Conservation (phyloP, 2,329 filamentous ascomycete species). For the Alternaria tenuissima region DNA sequence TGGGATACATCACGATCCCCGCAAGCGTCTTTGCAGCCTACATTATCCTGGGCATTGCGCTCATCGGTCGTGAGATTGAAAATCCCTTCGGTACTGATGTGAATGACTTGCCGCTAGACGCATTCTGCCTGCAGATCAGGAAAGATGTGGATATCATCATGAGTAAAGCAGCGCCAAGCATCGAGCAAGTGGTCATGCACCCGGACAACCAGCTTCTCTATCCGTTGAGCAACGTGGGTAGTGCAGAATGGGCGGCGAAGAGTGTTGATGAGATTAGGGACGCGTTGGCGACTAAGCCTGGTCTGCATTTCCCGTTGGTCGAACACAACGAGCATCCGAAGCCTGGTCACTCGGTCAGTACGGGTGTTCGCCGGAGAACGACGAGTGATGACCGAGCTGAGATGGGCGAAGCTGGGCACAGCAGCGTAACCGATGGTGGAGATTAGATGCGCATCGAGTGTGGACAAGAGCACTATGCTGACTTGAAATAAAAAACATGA, state of each 20-base stretch:
- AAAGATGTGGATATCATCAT: slow-evolving; percentile 78
- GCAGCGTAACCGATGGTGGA: background rate
- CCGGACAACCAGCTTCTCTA: slow-evolving; percentile 63
- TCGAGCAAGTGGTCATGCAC: slow-evolving; percentile 59
- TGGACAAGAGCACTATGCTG: background rate
- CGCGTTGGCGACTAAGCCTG: slow-evolving; percentile 49
- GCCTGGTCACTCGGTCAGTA: slow-evolving; percentile 6
- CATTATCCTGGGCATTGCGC: slow-evolving; percentile 80
- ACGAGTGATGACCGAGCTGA: background rate
- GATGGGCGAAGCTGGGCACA: background rate
- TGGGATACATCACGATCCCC: slow-evolving; percentile 79
- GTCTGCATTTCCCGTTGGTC: slow-evolving; percentile 22
- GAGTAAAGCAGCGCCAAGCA: slow-evolving; percentile 12
- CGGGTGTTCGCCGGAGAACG: background rate
- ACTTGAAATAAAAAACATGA: background rate
- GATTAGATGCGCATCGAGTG: background rate
- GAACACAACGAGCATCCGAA: slow-evolving; percentile 23
- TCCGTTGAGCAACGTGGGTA: slow-evolving; percentile 57
- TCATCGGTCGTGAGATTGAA: slow-evolving; percentile 83
- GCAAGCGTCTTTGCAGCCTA: slow-evolving; percentile 75
- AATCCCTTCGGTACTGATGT: slow-evolving; percentile 86
- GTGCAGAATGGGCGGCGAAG: slow-evolving; percentile 45
- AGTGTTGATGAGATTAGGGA: slow-evolving; percentile 52
- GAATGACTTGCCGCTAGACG: slow-evolving; percentile 72
- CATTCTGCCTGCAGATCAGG: slow-evolving; percentile 77